Percentiles rank a stretch among this genome's conserved stretches.
Evolutionary conservation across 1,284 basidiomycete genomes (phyloP).

Genomic region (Trametes polyzona): DNA sequence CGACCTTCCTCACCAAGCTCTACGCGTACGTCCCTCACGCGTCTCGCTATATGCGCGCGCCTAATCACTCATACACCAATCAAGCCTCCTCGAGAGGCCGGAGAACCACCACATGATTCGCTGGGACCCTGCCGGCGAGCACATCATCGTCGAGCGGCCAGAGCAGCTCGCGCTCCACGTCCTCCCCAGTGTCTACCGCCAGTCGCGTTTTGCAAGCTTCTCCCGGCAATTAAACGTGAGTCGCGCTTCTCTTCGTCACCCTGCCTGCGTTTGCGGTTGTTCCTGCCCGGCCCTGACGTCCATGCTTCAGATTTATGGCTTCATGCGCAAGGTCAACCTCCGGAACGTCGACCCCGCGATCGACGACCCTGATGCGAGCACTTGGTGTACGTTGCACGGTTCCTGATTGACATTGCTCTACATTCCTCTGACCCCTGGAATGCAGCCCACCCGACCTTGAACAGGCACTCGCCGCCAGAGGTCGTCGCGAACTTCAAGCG

Average conservation of each 20-base stretch:
- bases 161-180: conserved; percentile 89
- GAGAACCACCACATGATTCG: conserved; percentile 93
- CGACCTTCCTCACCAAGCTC: conserved; percentile 90
- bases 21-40: conserved; percentile 71
- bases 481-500: conserved; percentile 91
- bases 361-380: conserved; percentile 90
- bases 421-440: conserved; percentile 21
- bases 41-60: conserved; percentile 18
- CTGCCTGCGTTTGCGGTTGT: conserved; percentile 22
- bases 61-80: conserved; percentile 5
- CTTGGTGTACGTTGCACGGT: conserved; percentile 76
- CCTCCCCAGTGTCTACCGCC: conserved; percentile 87
- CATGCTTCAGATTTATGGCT: conserved; percentile 78
- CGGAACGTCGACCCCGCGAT: conserved; percentile 91
- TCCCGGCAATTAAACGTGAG: conserved; percentile 90
- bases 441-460: conserved; percentile 84
- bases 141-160: conserved; percentile 90
- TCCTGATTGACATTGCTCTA: conserved; percentile 7
- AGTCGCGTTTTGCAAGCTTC: conserved; percentile 93
- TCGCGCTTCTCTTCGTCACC: conserved; percentile 37
- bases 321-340: conserved; percentile 93
- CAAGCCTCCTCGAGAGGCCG: conserved; percentile 78
- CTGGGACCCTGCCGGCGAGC: conserved; percentile 87
- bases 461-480: conserved; percentile 83
- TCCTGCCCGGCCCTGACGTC: conserved; percentile 38